Base-by-base conservation (phyloP, 352 stramenopile species). In the Elongisporangium undulatum region DNA sequence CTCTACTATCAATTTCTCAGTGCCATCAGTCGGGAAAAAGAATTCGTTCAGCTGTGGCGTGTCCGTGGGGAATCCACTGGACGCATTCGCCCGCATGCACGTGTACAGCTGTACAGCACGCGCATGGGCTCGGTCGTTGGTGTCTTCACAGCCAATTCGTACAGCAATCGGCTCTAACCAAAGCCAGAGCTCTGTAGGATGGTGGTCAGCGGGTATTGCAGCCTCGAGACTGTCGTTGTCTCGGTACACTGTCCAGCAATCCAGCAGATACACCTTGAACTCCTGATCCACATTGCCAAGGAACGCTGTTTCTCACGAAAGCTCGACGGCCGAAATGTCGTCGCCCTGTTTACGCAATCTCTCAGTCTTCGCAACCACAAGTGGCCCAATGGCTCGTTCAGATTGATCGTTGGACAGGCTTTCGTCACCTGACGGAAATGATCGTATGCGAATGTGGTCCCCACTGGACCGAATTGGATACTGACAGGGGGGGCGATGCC, bases 181-280 rank as follows among this genome's bases (percentile, higher is more conserved):
- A 65, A 65, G n/a, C 61, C 61, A 24, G 61, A 67, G 26, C 56
- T 67, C 61, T 67, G 56, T 12, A 5, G 26, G 16, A 48, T 56
- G 59, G 10, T 45, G 52, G 13, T 45, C 17, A 34, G 34, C 10
- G 22, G 34, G 39, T 12, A 5, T 21, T 12, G 23, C 23, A 26
- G 23, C 23, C 5, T 26, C 5, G 23, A 26, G 2, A n/a, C 20
- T 12, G 2, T 23, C 22, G 22, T 23, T 17, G 9, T 29, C 22
- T 55, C 20, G 2, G 22, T 55, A 55, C 12, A 12, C 4, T 19
- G 10, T 12, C 19, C 51, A 55, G 20, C 51, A 55, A 10, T 29
- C 22, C 20, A 16, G 1, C 51, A 55, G 39, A 19, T 55, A 55
- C 22, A 20, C 22, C 22, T 23, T 29, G 9, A 55, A 38, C 17